phyloP scores from a whole-genome alignment of 495 filamentous ascomycete species.

The Penicillium steckii region DNA sequence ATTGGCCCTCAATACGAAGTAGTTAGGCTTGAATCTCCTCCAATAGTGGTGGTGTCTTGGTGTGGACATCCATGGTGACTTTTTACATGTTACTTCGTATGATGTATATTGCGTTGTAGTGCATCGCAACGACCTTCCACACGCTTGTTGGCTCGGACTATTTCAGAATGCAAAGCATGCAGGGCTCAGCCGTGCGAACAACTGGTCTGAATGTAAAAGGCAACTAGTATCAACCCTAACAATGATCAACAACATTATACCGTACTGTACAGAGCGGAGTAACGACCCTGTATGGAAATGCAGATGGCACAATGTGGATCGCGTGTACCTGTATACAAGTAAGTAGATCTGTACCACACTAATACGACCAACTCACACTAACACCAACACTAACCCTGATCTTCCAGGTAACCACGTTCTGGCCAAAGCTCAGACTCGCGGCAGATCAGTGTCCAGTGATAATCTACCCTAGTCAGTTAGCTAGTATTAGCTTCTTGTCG shows the following conservation, averaged over 20 bases:
- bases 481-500: background rate
- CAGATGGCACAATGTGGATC: too few relatives aligned
- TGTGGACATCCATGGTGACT: too few relatives aligned
- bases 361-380: too few relatives aligned
- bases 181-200: background rate
- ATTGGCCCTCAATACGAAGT: background rate
- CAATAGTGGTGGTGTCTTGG: too few relatives aligned
- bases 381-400: background rate
- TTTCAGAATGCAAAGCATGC: background rate
- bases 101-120: too few relatives aligned
- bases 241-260: background rate
- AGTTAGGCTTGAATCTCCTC: too few relatives aligned
- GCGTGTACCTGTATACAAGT: too few relatives aligned
- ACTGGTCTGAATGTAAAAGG: background rate
- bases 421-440: background rate
- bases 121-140: background rate
- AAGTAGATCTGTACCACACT: too few relatives aligned
- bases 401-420: background rate
- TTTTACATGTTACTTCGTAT: too few relatives aligned
- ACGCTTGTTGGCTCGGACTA: background rate
- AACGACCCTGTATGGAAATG: too few relatives aligned
- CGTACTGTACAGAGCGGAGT: background rate
- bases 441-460: background rate
- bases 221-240: too few relatives aligned
- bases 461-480: background rate